Base-by-base conservation (phyloP, 2,329 filamentous ascomycete genomes). In the Chaetomiaceae sp. region DNA sequence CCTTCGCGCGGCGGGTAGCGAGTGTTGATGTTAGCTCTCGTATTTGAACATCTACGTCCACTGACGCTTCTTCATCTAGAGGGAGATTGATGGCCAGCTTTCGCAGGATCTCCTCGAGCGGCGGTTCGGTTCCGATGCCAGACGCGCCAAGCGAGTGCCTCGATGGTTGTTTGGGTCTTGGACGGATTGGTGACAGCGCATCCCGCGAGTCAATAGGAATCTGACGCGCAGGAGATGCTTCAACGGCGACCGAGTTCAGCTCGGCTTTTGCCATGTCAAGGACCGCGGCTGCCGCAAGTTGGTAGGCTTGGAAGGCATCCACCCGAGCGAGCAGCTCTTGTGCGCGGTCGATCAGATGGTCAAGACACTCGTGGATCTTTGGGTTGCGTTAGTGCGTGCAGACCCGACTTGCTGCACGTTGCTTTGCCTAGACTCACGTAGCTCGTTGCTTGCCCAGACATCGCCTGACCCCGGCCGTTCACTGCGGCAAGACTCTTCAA, bases 361-460 rank as follows among this genome's bases (percentile, higher is more conserved):
- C 65, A 1, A 81, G 64, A 49, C 76, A 79, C 17, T 73, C 66
- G 29, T 72, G 64, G 17, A 79, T 70, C 75, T n/a, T n/a, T 79
- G 37, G 0, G 6, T 0, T 14, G 0, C 3, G 52, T 66, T 34
- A 67, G 63, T 26, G 20, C 20, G 17, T 17, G 9, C 15, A 2
- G 11, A 26, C 3, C 29, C 7, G 6, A n/a, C n/a, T n/a, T n/a
- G n/a, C n/a, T 12, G 43, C 52, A 43, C 52, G 42, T 9, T 37
- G 22, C 17, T 12, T 2, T 3, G 22, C 22, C 22, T 24, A 24
- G 22, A 62, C 73, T 27, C 59, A 79, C 76, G 52, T 81, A 81
- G 56, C 66, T 60, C 2, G 78, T 56, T 2, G 75, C 74, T 5
- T 67, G 65, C 0, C 68, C 65, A 0, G 75, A 71, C 27, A 69